Base-by-base conservation (phyloP, 192 early-diverging fungal genomes). In the Coemansia sp. region DNA sequence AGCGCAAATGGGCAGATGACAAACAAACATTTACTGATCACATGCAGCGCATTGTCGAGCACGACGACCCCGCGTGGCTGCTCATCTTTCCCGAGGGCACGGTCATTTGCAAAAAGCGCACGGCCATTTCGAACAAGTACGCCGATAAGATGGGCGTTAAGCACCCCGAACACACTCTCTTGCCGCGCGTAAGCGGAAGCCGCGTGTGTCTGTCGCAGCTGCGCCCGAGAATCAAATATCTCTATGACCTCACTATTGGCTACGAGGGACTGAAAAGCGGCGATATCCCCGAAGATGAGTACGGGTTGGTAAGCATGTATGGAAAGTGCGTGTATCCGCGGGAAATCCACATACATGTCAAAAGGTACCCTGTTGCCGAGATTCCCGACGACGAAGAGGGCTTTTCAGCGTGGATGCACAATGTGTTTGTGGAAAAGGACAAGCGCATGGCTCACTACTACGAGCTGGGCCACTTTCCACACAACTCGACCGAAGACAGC, bases 11-110 rank as follows among this genome's bases (percentile, higher is more conserved):
- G 86, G 85, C 82, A 14, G 81, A 90, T 59, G 93, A 95, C 81
- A 83, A 86, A 58, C 71, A 73, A 15, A 84, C 75, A 11, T 85
- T 93, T 65, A 59, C 72, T 38, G 62, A 81, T 3, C 89, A 88
- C 49, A 74, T 90, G 64, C 55, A 62, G 48, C 71, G 69, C 36
- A 86, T 85, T 12, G 75, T 88, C 57, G 66, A 72, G 10, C 75
- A 74, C 8, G 75, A 87, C 34, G 76, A 87, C 22, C 94, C 94
- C 15, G 78, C 93, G 42, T 94, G 92, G 95, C 85, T 98, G 22
- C 82, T 96, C 17, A 85, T 98, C 19, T 98, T 95, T 81, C 97
- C 97, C 0, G 97, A 98, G 77, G 97, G 96, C 58, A 98, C 96
- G 14, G 87, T 95, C 11, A 84, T 94, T 28, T 93, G 93, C 36